phyloP scores from a whole-genome alignment of 441 rosid species.

The Erodium texanum region DNA sequence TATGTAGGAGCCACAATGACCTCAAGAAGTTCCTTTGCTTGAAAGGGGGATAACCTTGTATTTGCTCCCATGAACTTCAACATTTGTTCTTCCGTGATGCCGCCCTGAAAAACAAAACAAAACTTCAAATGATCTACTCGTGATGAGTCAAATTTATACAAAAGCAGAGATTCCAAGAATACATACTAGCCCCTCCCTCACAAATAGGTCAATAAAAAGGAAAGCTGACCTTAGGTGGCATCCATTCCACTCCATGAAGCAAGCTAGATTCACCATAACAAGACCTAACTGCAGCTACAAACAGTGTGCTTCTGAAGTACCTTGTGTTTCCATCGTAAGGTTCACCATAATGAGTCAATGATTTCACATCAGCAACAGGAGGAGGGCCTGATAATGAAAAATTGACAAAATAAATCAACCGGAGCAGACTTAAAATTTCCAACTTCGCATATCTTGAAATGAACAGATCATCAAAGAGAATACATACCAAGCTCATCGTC shows the following conservation, averaged over 20 bases:
- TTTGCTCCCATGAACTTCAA: conserved; percentile 93
- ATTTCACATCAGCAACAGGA: conserved; percentile 79
- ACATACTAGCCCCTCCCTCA: not conserved
- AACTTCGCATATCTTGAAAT: conserved; percentile 7
- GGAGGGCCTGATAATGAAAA: conserved; percentile 46
- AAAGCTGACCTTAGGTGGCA: conserved; percentile 81
- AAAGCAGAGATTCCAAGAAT: conserved; percentile 13
- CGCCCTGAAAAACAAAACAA: conserved; percentile 47
- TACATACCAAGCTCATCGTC: conserved; percentile 85
- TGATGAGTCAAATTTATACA: conserved; percentile 6
- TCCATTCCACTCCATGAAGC: conserved; percentile 98
- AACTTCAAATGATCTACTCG: conserved; percentile 15
- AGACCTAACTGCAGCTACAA: conserved; percentile 88
- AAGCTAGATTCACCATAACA: conserved; percentile 85
- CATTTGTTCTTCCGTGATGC: conserved; percentile 94
- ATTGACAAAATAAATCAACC: conserved; percentile 19
- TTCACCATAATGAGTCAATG: conserved; percentile 95
- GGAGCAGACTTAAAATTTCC: conserved; percentile 10
- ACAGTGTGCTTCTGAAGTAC: conserved; percentile 71
- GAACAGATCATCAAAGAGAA: conserved; percentile 5
- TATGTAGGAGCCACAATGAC: conserved; percentile 30
- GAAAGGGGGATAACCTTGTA: conserved; percentile 55
- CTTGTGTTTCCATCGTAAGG: conserved; percentile 97
- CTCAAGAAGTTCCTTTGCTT: conserved; percentile 79
- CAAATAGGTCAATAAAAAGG: not conserved